These are phyloP conservation scores for Rheum nobile DNA, from an alignment of 148 eudicot genomes.

Conservation along the genomic window DNA sequence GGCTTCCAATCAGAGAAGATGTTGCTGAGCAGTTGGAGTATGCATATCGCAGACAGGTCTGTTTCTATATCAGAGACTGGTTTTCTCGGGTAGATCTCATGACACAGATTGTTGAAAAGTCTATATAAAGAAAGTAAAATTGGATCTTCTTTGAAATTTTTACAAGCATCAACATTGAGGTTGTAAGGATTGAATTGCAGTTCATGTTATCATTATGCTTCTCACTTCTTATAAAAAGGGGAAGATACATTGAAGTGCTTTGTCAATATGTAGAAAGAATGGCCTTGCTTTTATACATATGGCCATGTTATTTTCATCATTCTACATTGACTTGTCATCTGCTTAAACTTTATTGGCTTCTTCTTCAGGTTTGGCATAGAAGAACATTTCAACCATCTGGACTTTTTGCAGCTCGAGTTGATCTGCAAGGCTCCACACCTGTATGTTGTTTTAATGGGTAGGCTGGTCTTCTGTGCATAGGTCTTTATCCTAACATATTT, in stretches of 20 bases:
- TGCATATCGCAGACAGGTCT: slow-evolving; percentile 78
- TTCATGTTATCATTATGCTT: neutral
- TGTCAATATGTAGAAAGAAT: neutral
- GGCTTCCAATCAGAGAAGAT: slow-evolving; percentile 98
- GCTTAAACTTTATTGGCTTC: neutral
- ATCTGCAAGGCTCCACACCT: slow-evolving; percentile 78
- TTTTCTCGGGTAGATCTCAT: neutral
- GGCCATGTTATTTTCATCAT: neutral
- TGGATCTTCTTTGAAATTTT: neutral
- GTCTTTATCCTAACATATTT: neutral
- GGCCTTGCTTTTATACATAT: neutral
- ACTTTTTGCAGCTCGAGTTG: slow-evolving; percentile 95
- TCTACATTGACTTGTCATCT: neutral
- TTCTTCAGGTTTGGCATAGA: slow-evolving; percentile 84
- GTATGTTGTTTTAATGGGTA: slow-evolving; percentile 27
- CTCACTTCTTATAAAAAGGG: neutral
- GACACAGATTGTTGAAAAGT: neutral
- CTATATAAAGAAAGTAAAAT: neutral
- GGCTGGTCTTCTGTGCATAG: neutral
- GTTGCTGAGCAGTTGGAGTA: slow-evolving; percentile 90
- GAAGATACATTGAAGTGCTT: neutral
- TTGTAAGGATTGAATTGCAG: neutral
- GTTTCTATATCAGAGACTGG: neutral
- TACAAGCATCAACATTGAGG: neutral
- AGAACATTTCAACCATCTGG: slow-evolving; percentile 94